Percentiles rank a stretch among this genome's conserved stretches.
Evolutionary conservation across 257 asterid species (phyloP).

Genomic region (Cynanchum wilfordii): DNA sequence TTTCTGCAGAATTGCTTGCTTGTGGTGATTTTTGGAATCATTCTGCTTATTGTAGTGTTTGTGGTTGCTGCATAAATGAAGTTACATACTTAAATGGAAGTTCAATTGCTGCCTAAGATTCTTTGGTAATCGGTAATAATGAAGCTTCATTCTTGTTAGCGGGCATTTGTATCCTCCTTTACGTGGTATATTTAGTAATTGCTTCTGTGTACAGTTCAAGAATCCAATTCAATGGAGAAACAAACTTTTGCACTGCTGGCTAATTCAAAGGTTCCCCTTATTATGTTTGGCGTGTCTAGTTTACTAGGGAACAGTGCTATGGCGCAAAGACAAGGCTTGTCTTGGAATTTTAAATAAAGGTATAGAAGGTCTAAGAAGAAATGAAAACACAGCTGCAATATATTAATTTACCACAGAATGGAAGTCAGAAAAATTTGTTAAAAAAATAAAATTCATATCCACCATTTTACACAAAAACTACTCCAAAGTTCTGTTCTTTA

Average conservation of each 20-base stretch:
- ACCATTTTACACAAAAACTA: too few relatives aligned
- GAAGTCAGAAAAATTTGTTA: neutral
- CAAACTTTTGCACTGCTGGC: neutral
- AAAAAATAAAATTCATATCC: too few relatives aligned
- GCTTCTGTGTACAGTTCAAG: neutral
- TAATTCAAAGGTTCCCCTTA: neutral
- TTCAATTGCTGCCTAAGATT: neutral
- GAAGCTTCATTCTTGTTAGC: neutral
- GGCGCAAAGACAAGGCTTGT: neutral
- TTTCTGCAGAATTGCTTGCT: constrained; percentile 51
- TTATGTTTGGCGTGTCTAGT: neutral
- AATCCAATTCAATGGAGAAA: neutral
- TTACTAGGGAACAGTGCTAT: neutral
- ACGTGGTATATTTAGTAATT: neutral
- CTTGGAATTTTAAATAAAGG: too few relatives aligned
- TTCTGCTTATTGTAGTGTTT: constrained; percentile 42
- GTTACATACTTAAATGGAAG: neutral
- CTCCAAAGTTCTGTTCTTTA: too few relatives aligned
- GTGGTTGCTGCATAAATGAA: constrained; percentile 26
- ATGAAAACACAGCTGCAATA: too few relatives aligned
- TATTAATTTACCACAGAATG: neutral
- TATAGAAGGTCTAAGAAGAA: too few relatives aligned
- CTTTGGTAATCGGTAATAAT: neutral
- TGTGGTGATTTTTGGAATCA: constrained; percentile 44
- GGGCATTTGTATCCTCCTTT: neutral